Percentiles rank a stretch among this genome's conserved stretches.
Conservation (phyloP, 2,329 filamentous ascomycete species). For the Purpureocillium lavendulum region DNA sequence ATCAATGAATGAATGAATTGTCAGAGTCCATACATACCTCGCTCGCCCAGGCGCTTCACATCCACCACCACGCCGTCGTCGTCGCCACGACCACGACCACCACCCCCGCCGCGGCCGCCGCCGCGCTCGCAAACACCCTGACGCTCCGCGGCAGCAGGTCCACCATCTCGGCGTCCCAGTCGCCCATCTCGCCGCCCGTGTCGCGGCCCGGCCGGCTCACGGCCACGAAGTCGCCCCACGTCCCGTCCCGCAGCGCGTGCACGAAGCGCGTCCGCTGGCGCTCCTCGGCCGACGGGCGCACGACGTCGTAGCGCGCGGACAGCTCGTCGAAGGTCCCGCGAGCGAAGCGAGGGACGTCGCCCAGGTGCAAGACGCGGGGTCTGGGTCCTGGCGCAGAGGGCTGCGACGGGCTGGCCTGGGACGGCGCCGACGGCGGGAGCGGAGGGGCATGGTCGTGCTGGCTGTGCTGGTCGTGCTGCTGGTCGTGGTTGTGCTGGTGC, state of each 20-base stretch:
- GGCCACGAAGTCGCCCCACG: conserved; percentile 48
- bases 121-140: conserved; percentile 55
- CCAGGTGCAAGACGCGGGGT: conserved; percentile 64
- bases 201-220: conserved; percentile 54
- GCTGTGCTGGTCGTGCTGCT: conserved; percentile 7
- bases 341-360: conserved; percentile 49
- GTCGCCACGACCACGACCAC: too few species aligned
- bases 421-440: conserved; percentile 9
- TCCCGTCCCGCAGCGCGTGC: conserved; percentile 36
- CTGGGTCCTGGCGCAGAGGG: too few species aligned
- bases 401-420: too few species aligned
- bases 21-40: conserved; percentile 41
- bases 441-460: conserved; percentile 14
- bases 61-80: conserved; percentile 54
- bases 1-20: too few species aligned
- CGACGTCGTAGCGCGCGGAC: conserved; percentile 34
- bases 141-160: conserved; percentile 44
- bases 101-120: too few species aligned
- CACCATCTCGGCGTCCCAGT: conserved; percentile 54
- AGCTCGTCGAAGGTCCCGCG: conserved; percentile 36
- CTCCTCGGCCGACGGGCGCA: conserved; percentile 43
- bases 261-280: conserved; percentile 41
- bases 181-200: conserved; percentile 58
- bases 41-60: conserved; percentile 49
- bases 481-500: too few species aligned